Evolutionary conservation across 108 stramenopile species (phyloP).

Genomic region (Cyclotella kingstonii): DNA sequence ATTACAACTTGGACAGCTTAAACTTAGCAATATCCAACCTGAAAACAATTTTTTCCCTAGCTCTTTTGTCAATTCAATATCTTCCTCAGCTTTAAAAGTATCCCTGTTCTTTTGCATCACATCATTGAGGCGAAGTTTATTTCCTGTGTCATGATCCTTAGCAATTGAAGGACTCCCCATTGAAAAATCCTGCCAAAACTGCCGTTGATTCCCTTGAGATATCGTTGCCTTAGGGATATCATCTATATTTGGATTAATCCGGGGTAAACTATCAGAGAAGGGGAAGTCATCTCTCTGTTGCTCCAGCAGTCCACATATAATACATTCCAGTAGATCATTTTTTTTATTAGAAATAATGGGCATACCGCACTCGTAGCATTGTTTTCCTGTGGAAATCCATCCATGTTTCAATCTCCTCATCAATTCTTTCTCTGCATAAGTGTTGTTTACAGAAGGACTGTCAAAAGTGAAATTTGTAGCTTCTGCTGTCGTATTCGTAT

Average conservation of each 20-base stretch:
- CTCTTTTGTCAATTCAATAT: constrained; percentile 17
- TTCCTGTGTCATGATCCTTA: too few relatives aligned
- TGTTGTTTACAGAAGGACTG: constrained; percentile 15
- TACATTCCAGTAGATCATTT: constrained; percentile 19
- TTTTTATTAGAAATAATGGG: constrained; percentile 15
- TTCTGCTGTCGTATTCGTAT: background rate
- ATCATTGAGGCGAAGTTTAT: background rate
- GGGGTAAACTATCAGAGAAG: background rate
- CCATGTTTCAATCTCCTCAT: constrained; percentile 26
- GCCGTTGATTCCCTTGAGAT: too few relatives aligned
- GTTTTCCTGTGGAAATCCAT: constrained; percentile 15
- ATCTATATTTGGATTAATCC: background rate
- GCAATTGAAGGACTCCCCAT: too few relatives aligned
- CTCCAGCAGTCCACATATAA: constrained; percentile 26
- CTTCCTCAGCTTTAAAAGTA: background rate
- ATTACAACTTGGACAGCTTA: constrained; percentile 23
- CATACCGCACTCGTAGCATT: constrained; percentile 23
- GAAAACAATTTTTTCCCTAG: constrained; percentile 20
- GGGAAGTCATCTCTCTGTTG: background rate
- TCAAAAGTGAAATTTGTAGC: background rate
- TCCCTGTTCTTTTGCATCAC: constrained; percentile 3
- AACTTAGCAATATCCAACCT: constrained; percentile 15
- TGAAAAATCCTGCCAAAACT: too few relatives aligned
- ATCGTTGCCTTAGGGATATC: too few relatives aligned
- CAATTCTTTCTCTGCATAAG: constrained; percentile 33